These are phyloP conservation scores for Steccherinum ochraceum DNA, from an alignment of 768 basidiomycete species.

Conservation along the genomic window DNA sequence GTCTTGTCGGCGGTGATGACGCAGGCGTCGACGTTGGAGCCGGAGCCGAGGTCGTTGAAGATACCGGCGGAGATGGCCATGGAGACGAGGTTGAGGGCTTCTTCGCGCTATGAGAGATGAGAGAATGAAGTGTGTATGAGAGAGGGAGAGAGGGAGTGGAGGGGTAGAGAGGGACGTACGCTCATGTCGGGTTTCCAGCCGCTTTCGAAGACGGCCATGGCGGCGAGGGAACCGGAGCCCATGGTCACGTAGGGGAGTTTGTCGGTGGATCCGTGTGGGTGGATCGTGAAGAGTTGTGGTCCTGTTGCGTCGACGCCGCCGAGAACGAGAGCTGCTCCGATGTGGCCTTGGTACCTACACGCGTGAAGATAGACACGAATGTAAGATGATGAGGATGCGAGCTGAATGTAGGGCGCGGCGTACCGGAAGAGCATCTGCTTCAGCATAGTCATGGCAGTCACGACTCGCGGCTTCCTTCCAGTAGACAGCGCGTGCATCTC, in stretches of 20 bases:
- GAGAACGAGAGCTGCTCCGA: conserved; percentile 94
- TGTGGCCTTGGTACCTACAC: conserved; percentile 80
- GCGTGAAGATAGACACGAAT: not conserved
- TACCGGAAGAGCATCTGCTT: conserved; percentile 95
- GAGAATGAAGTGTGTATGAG: conserved; percentile 4
- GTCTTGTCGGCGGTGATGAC: conserved; percentile 83
- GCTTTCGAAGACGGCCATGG: conserved; percentile 97
- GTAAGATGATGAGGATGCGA: not conserved
- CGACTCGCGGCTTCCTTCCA: conserved; percentile 87
- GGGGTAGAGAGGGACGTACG: conserved; percentile 39
- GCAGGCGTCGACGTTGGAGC: conserved; percentile 97
- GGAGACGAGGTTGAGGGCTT: conserved; percentile 78
- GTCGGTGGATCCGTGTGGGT: conserved; percentile 96
- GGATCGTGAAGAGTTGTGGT: conserved; percentile 91
- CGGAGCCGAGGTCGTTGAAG: conserved; percentile 98
- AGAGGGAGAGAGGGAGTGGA: not conserved
- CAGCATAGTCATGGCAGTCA: conserved; percentile 98
- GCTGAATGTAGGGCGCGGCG: conserved; percentile 14
- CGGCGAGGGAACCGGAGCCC: conserved; percentile 94
- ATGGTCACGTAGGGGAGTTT: conserved; percentile 98
- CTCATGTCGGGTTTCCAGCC: conserved; percentile 78
- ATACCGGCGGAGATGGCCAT: conserved; percentile 92
- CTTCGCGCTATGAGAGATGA: conserved; percentile 48
- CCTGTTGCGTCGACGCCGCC: conserved; percentile 96
- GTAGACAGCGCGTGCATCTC: conserved; percentile 88